These are phyloP conservation scores for Chrysochromulina parva DNA, from an alignment of 78 protist genomes.

Conservation along the genomic window DNA sequence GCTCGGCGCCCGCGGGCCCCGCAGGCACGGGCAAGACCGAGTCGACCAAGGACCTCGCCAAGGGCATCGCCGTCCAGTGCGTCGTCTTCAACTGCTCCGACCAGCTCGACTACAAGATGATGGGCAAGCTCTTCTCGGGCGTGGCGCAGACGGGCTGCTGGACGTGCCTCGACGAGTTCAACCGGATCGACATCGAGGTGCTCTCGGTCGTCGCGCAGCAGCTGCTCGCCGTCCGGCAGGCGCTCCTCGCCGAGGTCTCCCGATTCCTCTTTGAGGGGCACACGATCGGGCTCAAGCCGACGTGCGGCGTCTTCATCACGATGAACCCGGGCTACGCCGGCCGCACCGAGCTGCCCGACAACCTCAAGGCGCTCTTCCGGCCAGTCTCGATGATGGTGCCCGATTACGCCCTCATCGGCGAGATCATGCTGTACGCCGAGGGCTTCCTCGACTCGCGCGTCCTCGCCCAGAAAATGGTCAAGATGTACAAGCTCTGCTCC, in stretches of 20 bases:
- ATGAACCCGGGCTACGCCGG: constrained; percentile 89
- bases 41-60: constrained; percentile 81
- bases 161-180: constrained; percentile 82
- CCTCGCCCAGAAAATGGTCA: constrained; percentile 72
- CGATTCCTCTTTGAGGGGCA: constrained; percentile 63
- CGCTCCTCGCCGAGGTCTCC: constrained; percentile 47
- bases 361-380: constrained; percentile 75
- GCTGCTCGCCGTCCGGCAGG: constrained; percentile 47
- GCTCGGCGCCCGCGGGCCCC: constrained; percentile 79
- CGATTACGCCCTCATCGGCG: constrained; percentile 77
- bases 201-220: constrained; percentile 74
- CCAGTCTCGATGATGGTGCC: constrained; percentile 80
- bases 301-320: constrained; percentile 74
- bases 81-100: constrained; percentile 76
- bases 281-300: constrained; percentile 51
- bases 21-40: constrained; percentile 92
- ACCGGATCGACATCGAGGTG: constrained; percentile 65
- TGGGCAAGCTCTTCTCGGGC: constrained; percentile 78
- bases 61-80: constrained; percentile 71
- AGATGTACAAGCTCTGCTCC: constrained; percentile 72
- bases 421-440: constrained; percentile 71
- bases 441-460: constrained; percentile 66
- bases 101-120: constrained; percentile 74
- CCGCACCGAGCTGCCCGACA: constrained; percentile 83
- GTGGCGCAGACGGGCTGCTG: constrained; percentile 74